Evolutionary conservation across 2,329 filamentous ascomycete species (phyloP), one percentile per base, ranked within the genome.

Genomic region (Boeremia lycopersici): DNA sequence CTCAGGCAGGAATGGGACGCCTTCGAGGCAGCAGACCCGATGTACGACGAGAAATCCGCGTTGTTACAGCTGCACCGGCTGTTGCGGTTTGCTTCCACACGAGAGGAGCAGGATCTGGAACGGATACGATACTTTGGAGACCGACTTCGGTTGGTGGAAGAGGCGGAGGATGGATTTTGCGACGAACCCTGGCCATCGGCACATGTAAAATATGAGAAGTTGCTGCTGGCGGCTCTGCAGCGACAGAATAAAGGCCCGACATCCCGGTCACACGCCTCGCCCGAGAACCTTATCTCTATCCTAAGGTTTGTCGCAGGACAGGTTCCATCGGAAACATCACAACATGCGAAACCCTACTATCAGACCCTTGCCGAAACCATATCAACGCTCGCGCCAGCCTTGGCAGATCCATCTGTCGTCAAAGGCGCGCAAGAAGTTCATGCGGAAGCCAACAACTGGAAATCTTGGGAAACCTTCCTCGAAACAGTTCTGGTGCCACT

Each of bases 71-170:
- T 81, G 33, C 71, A 75, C 39, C 68, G 74, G 12, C 65, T 82
- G 45, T 66, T 81, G 35, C 70, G 75, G 17, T 82, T 82, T 65
- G 75, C 74, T 43, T 72, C 69, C 5, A 67, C 73, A 6, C 66
- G 64, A 28, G 69, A 67, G 23, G 68, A 73, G 30, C 65, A 72
- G 3, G 80, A 82, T 55, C 53, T 77, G 8, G 48, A 62, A 23
- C 66, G 79, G 36, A 68, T 82, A 64, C 61, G 65, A 5, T 72
- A 74, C 61, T 79, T 74, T 56, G 74, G 74, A 15, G 61, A 65
- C 30, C 71, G 77, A 19, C 74, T 78, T 51, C 72, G 73, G 42
- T 54, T 62, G 34, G 70, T 68, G 19, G 52, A 63, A 15, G 66
- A 65, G 41, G 69, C 61, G 9, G 49, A 63, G 34, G 62, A 63